These are phyloP conservation scores for Persicaria tinctoria DNA, from an alignment of 148 eudicot genomes.

Conservation along the genomic window DNA sequence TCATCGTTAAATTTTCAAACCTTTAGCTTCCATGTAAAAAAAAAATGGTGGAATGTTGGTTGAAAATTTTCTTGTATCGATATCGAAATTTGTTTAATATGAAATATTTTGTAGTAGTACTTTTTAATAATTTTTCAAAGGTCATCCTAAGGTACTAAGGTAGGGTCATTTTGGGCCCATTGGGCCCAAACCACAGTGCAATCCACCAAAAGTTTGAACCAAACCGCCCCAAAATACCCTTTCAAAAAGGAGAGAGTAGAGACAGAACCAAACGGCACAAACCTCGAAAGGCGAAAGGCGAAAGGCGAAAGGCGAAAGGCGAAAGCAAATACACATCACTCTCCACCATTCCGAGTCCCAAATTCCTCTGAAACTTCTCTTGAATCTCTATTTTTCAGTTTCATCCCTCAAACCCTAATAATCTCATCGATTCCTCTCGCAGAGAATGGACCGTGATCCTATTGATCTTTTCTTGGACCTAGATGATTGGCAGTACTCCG, in stretches of 20 bases:
- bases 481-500: conserved; percentile 15
- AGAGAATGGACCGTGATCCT: conserved; percentile 16
- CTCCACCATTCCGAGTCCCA: background rate
- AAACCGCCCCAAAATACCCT: background rate
- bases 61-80: too few species aligned
- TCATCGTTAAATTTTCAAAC: too few species aligned
- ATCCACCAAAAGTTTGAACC: background rate
- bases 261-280: conserved; percentile 5
- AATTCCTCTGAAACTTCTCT: conserved; percentile 4
- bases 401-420: background rate
- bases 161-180: background rate
- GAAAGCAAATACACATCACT: background rate
- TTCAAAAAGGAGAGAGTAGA: background rate
- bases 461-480: conserved; percentile 17
- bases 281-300: too few species aligned
- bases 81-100: too few species aligned
- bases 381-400: background rate
- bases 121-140: too few species aligned
- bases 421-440: background rate
- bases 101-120: too few species aligned
- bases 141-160: too few species aligned
- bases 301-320: too few species aligned
- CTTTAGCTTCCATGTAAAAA: too few species aligned
- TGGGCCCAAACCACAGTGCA: background rate
- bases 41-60: too few species aligned